Base-by-base conservation (phyloP, 306 rosid species). In the Cercis canadensis region DNA sequence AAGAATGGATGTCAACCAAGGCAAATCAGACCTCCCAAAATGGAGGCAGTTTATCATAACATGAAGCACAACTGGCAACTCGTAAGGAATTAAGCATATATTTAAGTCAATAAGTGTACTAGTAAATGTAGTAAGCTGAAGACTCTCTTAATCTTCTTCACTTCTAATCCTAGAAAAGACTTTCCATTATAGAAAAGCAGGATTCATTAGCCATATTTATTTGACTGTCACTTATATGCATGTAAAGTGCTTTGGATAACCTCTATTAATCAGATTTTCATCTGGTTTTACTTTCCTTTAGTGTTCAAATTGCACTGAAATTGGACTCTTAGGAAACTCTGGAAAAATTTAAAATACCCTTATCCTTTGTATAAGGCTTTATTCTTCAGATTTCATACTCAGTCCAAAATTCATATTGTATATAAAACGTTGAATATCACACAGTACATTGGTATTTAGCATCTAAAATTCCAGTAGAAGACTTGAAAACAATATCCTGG, bases 401-500 rank as follows among this genome's bases (percentile, higher is more conserved):
- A 57, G 43, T 43, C 24, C 56, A 44, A 58, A 59, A 60, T 47
- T n/a, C n/a, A n/a, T n/a, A n/a, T n/a, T n/a, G n/a, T n/a, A n/a
- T n/a, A n/a, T n/a, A n/a, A n/a, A n/a, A n/a, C n/a, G n/a, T n/a
- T n/a, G n/a, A n/a, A n/a, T n/a, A n/a, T n/a, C n/a, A n/a, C n/a
- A n/a, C n/a, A n/a, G n/a, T n/a, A n/a, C n/a, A n/a, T n/a, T n/a
- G n/a, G n/a, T n/a, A n/a, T n/a, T n/a, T n/a, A n/a, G n/a, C n/a
- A n/a, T n/a, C n/a, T n/a, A n/a, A n/a, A n/a, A n/a, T n/a, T n/a
- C n/a, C n/a, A n/a, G n/a, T n/a, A n/a, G n/a, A n/a, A n/a, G n/a
- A n/a, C n/a, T n/a, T n/a, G n/a, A n/a, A n/a, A n/a, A n/a, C n/a
- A n/a, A n/a, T n/a, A n/a, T n/a, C n/a, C n/a, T n/a, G 3, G 16